These are phyloP conservation scores for Boletus sp. DNA, from an alignment of 768 basidiomycete species.

Conservation along the genomic window DNA sequence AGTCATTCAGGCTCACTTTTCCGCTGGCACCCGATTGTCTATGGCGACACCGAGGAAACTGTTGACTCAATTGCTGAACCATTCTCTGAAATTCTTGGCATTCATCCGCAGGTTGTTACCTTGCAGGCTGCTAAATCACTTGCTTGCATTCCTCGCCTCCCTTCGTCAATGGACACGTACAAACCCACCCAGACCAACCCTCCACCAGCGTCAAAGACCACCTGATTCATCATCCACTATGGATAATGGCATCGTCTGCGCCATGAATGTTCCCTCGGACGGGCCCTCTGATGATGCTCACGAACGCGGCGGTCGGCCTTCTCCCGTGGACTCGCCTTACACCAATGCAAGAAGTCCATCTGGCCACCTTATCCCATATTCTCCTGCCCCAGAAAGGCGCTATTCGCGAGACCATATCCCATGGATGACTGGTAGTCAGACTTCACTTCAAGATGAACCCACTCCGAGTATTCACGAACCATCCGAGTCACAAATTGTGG, in stretches of 20 bases:
- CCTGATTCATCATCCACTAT: not conserved
- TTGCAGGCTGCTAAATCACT: not conserved
- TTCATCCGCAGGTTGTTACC: constrained; percentile 1
- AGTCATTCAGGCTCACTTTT: not conserved
- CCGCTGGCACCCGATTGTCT: not conserved
- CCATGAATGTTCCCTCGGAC: constrained; percentile 14
- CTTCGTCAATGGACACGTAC: not conserved
- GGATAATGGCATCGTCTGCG: constrained; percentile 2
- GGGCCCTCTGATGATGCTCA: not conserved
- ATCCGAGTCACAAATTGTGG: not conserved
- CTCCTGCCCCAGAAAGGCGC: constrained; percentile 10
- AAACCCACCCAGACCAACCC: not conserved
- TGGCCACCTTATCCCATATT: constrained; percentile 17
- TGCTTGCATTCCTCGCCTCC: constrained; percentile 4
- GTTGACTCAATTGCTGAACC: constrained; percentile 1
- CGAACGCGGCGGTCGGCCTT: constrained; percentile 1
- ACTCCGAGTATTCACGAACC: not conserved
- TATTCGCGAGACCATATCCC: constrained; percentile 4
- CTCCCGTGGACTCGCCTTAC: constrained; percentile 13
- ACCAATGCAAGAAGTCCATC: constrained; percentile 11
- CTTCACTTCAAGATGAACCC: constrained; percentile 18
- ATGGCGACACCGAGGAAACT: not conserved
- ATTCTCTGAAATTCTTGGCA: constrained; percentile 1
- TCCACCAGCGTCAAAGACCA: not conserved
- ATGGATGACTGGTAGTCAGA: constrained; percentile 7